phyloP scores from a whole-genome alignment of 257 asterid species.

The Solanum appendiculatum region DNA sequence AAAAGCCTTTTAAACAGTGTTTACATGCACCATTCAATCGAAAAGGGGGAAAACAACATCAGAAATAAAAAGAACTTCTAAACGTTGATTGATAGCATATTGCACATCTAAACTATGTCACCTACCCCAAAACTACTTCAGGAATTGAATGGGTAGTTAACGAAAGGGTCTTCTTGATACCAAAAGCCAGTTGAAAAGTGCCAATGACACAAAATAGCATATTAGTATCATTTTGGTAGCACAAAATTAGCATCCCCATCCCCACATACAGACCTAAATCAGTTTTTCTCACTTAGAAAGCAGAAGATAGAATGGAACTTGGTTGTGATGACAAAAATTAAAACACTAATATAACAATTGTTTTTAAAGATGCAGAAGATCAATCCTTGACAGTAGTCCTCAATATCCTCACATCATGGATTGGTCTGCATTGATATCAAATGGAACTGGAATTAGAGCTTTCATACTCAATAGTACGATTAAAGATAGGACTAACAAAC shows the following conservation, averaged over 20 bases:
- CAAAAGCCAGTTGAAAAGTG: background rate
- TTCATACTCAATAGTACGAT: background rate
- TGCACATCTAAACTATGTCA: background rate
- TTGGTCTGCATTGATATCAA: conserved; percentile 46
- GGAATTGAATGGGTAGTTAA: background rate
- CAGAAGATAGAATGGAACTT: background rate
- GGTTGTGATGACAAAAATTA: background rate
- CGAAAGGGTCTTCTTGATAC: background rate
- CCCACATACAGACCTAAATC: background rate
- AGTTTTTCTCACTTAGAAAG: background rate
- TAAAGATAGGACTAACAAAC: background rate
- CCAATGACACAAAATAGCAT: background rate
- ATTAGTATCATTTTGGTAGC: background rate
- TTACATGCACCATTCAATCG: background rate
- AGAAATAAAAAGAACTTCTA: background rate
- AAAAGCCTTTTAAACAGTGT: background rate
- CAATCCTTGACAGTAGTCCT: conserved; percentile 54
- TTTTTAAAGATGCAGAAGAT: background rate
- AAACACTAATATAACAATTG: background rate
- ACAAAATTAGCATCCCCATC: background rate
- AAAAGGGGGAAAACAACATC: background rate
- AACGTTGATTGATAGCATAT: background rate
- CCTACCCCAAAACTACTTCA: background rate
- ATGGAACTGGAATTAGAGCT: background rate
- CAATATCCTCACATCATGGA: conserved; percentile 83